Percentiles rank a stretch among this genome's conserved stretches.
phyloP scores from a whole-genome alignment of 2,329 filamentous ascomycete species.

The Trichoderma lentiforme region DNA sequence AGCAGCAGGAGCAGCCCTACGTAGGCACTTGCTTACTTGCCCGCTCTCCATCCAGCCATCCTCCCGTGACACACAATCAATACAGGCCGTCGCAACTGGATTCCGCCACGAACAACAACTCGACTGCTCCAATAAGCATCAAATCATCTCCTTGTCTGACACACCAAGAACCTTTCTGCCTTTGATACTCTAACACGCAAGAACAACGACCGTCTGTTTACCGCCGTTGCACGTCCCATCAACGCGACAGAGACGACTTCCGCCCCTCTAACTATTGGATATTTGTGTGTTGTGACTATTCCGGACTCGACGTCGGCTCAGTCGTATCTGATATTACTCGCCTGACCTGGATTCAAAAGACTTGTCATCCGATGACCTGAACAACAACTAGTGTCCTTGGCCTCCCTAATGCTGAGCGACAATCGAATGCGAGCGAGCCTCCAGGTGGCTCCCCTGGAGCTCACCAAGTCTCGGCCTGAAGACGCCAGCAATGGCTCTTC shows the following conservation, averaged over 20 bases:
- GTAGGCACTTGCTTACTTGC: neutral
- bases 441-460: conserved; percentile 57
- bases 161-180: neutral
- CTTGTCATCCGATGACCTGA: conserved; percentile 31
- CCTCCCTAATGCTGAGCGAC: conserved; percentile 39
- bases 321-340: neutral
- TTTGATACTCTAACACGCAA: neutral
- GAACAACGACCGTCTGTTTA: neutral
- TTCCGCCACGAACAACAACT: neutral
- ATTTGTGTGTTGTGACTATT: neutral
- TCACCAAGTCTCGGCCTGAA: conserved; percentile 42
- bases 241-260: neutral
- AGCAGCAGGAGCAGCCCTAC: conserved; percentile 5
- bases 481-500: conserved; percentile 31
- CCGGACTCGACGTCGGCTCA: neutral
- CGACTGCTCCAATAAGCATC: neutral
- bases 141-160: neutral
- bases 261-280: neutral
- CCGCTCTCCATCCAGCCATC: neutral
- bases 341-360: conserved; percentile 1
- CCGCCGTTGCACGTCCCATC: neutral
- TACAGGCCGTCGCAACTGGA: neutral
- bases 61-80: neutral
- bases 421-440: conserved; percentile 54
- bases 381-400: conserved; percentile 25